phyloP scores from a whole-genome alignment of 306 rosid genomes.

The Cucumis sativus region Cucumber_9930_V3 NC_026660.2:21498501-21499000 shows the following conservation, averaged over 20 bases:
- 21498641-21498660: background rate
- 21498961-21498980: conserved; percentile 20
- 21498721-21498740: background rate
- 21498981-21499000: conserved; percentile 49
- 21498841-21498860: conserved; percentile 81
- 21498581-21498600: background rate
- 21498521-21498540: background rate
- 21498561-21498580: background rate
- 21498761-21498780: conserved; percentile 14
- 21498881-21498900: conserved; percentile 97
- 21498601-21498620: background rate
- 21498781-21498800: conserved; percentile 76
- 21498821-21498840: conserved; percentile 89
- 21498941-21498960: conserved; percentile 22
- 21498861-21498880: conserved; percentile 98
- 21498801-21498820: conserved; percentile 85
- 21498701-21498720: background rate
- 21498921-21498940: background rate
- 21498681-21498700: background rate
- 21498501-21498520: background rate
- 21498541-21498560: background rate
- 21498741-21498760: background rate
- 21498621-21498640: background rate
- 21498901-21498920: conserved; percentile 17
- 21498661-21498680: background rate